Conservation (phyloP, 306 rosid species). For the Sphenostylis stenocarpa region DNA sequence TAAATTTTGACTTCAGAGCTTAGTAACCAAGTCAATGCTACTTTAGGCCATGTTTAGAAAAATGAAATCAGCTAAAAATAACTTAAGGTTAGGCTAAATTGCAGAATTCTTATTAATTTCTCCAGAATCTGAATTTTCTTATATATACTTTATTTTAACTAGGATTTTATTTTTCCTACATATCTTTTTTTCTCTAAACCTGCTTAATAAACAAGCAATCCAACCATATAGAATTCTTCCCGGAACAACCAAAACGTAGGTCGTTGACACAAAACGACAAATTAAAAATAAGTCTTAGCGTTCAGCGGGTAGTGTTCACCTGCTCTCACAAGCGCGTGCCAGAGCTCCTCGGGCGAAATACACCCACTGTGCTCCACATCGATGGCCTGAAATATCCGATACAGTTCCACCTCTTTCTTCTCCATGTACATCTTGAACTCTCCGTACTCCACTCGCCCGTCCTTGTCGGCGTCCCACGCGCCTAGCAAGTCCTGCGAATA, state of each 20-base stretch:
- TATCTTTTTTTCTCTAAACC: too few species aligned
- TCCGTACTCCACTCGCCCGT: slow-evolving; percentile 61
- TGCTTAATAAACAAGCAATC: background rate
- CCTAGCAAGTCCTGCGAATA: slow-evolving; percentile 61
- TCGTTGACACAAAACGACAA: background rate
- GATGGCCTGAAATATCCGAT: slow-evolving; percentile 66
- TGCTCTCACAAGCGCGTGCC: slow-evolving; percentile 67
- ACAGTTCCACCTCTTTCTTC: slow-evolving; percentile 68
- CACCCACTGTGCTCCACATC: slow-evolving; percentile 70
- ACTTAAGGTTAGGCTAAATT: too few species aligned
- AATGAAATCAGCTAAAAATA: too few species aligned
- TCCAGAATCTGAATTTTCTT: too few species aligned
- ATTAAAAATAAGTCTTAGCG: background rate
- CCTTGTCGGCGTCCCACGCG: slow-evolving; percentile 62
- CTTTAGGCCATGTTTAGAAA: background rate
- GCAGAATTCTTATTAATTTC: too few species aligned
- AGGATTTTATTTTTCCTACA: too few species aligned
- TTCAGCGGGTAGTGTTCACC: slow-evolving; percentile 36
- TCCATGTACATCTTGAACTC: slow-evolving; percentile 74
- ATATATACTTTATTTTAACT: too few species aligned
- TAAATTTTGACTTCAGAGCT: background rate
- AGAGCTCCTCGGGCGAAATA: slow-evolving; percentile 67
- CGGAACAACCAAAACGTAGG: background rate
- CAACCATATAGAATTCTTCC: background rate
- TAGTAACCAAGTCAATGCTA: background rate